These are phyloP conservation scores for Boletus smithii DNA, from an alignment of 1,284 basidiomycete genomes.

Conservation along the genomic window DNA sequence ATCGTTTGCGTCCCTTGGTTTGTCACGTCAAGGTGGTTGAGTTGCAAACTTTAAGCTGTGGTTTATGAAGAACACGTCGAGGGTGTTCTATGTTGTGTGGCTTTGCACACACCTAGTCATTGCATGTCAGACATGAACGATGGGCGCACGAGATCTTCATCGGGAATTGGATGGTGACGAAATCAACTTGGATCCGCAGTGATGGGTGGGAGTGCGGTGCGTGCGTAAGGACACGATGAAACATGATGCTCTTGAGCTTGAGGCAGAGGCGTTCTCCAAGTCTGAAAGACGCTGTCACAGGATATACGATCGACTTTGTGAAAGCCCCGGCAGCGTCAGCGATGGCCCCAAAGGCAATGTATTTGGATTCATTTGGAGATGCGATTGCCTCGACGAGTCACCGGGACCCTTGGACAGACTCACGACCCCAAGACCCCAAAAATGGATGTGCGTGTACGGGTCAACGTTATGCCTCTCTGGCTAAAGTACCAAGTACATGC, in stretches of 20 bases:
- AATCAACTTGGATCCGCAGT: conserved; percentile 21
- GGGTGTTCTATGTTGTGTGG: conserved; percentile 11
- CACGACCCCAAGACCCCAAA: conserved; percentile 10
- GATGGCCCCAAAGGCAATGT: conserved; percentile 3
- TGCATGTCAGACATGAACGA: conserved; percentile 13
- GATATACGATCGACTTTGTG: conserved; percentile 1
- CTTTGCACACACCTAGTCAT: conserved; percentile 8
- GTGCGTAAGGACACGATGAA: conserved; percentile 9
- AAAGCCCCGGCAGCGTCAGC: conserved; percentile 2
- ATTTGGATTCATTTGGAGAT: conserved; percentile 8
- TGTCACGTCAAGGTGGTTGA: conserved; percentile 15
- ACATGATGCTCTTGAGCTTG: conserved; percentile 17
- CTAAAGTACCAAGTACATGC: too few relatives aligned
- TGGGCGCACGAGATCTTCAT: conserved; percentile 18
- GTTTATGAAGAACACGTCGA: conserved; percentile 29
- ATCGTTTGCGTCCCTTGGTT: conserved; percentile 12
- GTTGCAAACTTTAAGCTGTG: conserved; percentile 8
- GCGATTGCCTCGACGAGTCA: conserved; percentile 5
- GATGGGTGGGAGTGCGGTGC: conserved; percentile 19
- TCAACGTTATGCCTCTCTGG: too few relatives aligned
- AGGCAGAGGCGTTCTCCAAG: conserved; percentile 30
- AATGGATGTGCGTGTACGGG: too few relatives aligned
- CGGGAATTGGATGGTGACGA: conserved; percentile 27
- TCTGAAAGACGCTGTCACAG: conserved; percentile 23
- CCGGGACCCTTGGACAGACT: background rate